Evolutionary conservation across 2,329 filamentous ascomycete species (phyloP).

Genomic region (Fusarium sp.): DNA sequence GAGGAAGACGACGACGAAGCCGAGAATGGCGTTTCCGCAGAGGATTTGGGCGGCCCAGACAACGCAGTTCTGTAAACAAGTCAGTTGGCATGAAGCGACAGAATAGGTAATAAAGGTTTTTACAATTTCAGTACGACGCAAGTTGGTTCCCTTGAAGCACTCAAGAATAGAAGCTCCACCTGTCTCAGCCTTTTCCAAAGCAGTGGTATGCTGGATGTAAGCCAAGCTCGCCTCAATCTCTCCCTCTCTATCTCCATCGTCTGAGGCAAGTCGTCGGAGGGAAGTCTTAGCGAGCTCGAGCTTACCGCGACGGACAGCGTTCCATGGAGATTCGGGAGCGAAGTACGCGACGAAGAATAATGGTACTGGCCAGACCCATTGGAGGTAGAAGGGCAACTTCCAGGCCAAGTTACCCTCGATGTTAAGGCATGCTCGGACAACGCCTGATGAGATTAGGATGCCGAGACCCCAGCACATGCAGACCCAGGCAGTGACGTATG

Average conservation of each 20-base stretch:
- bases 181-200: slow-evolving; percentile 48
- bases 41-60: slow-evolving; percentile 51
- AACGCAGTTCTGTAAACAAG: slow-evolving; percentile 41
- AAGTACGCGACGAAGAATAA: slow-evolving; percentile 41
- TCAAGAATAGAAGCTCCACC: slow-evolving; percentile 46
- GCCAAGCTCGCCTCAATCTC: background rate
- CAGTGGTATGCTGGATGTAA: background rate
- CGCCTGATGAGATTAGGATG: slow-evolving; percentile 51
- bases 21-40: slow-evolving; percentile 47
- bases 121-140: slow-evolving; percentile 50
- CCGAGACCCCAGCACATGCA: slow-evolving; percentile 56
- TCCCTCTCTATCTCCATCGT: background rate
- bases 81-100: background rate
- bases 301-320: slow-evolving; percentile 43
- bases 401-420: slow-evolving; percentile 48
- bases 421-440: slow-evolving; percentile 47
- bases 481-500: slow-evolving; percentile 52
- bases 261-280: background rate
- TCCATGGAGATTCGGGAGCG: slow-evolving; percentile 43
- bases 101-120: background rate
- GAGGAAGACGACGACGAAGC: slow-evolving; percentile 49
- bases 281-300: slow-evolving; percentile 22
- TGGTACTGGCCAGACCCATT: slow-evolving; percentile 46
- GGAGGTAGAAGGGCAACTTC: slow-evolving; percentile 48
- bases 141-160: slow-evolving; percentile 54